Evolutionary conservation across 768 basidiomycete species (phyloP), one percentile per base, ranked within the genome.

Genomic region (Nidularia pulvinata): DNA sequence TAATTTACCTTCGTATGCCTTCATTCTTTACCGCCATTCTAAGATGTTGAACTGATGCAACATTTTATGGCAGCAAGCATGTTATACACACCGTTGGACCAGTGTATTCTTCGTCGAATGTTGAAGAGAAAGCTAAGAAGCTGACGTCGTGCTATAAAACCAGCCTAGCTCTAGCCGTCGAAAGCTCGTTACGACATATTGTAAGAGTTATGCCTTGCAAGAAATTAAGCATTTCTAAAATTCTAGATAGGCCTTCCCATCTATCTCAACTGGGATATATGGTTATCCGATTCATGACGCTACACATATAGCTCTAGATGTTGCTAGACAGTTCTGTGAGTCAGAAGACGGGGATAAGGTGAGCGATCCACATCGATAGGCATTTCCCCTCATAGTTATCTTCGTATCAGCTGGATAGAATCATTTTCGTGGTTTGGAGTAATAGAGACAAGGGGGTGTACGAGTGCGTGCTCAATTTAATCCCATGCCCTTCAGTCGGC

Each of bases 11-110:
- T 78, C 89, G 92, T 93, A 53, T 58, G 87, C 32, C 47, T 33
- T 47, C 33, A 32, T 54, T 34, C 25, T 50, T 43, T 10, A 39
- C n/a, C n/a, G 32, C 34, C 19, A 9, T 14, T 48, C 14, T 52
- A 30, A 13, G 43, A 25, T 44, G 14, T n/a, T n/a, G 57, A 45
- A 50, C 50, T 43, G 43, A 11, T 33, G 7, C 16, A 32, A 48
- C 52, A 13, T 39, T 30, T 43, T 25, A 43, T 44, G n/a, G 22
- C 57, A 90, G 91, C 36, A 78, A 79, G 36, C 77, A 87, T 63
- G 75, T 94, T 54, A 90, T 94, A 42, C 92, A 93, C 60, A 79
- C 92, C 3, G 92, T 93, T 13, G 92, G 92, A 9, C 92, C 92
- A 0, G 66, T 89, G 1, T 92, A 88, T 64, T 75, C 73, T 4